Evolutionary conservation across 2,329 filamentous ascomycete genomes (phyloP).

Genomic region (Diaporthe sp.): DNA sequence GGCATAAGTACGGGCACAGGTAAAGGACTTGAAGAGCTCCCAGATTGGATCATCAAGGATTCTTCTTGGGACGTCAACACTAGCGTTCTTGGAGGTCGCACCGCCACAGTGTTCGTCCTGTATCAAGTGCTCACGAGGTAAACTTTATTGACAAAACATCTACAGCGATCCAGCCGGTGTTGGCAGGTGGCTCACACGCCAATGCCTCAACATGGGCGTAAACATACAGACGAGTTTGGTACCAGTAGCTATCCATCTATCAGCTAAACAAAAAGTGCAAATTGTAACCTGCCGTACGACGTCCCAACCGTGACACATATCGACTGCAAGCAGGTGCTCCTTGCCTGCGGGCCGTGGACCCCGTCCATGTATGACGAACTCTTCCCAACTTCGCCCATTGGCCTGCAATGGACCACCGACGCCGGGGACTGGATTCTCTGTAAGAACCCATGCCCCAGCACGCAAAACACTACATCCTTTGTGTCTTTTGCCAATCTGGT

Average conservation of each 20-base stretch:
- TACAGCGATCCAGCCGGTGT: not conserved
- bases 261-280: not conserved
- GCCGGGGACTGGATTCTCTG: slow-evolving; percentile 21
- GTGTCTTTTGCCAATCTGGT: no score
- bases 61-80: not conserved
- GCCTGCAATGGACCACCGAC: not conserved
- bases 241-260: not conserved
- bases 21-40: not conserved
- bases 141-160: no score
- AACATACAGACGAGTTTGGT: not conserved
- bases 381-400: not conserved
- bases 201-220: slow-evolving; percentile 9
- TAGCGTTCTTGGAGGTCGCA: not conserved
- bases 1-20: not conserved
- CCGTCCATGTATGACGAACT: not conserved
- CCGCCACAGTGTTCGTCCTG: not conserved
- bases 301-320: not conserved
- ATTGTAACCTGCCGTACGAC: not conserved
- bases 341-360: not conserved
- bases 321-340: not conserved
- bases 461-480: not conserved
- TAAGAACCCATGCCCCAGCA: not conserved
- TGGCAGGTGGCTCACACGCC: not conserved
- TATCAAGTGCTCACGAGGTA: no score
- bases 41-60: not conserved